A percentile compares a stretch with the other conserved stretches of the same genome.
These are phyloP conservation scores for Lolium multiflorum DNA, from an alignment of 176 grass and related monocot species.

Conservation along the genomic window DNA sequence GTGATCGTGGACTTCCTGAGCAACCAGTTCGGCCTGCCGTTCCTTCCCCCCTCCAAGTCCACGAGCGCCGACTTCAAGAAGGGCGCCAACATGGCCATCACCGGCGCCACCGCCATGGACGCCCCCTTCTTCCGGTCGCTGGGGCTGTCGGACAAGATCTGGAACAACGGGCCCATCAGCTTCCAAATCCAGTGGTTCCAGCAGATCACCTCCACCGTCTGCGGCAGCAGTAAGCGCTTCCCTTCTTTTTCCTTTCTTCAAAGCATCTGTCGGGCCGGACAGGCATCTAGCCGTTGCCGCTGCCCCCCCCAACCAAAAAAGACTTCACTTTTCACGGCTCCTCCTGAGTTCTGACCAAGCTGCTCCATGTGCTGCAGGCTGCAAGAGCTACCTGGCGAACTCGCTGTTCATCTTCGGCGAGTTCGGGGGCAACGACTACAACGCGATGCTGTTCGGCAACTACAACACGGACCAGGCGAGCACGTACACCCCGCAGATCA, in stretches of 20 bases:
- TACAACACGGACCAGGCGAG: slow-evolving; percentile 52
- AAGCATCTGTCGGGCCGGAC: background rate
- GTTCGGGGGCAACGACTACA: slow-evolving; percentile 81
- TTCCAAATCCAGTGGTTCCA: slow-evolving; percentile 74
- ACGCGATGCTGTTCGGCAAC: slow-evolving; percentile 66
- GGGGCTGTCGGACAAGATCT: slow-evolving; percentile 61
- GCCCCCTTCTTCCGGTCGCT: slow-evolving; percentile 57
- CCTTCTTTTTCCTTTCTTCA: too few species aligned
- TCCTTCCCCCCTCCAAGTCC: slow-evolving; percentile 66
- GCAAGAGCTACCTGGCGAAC: slow-evolving; percentile 50
- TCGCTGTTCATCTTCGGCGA: slow-evolving; percentile 71
- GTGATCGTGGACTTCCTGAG: slow-evolving; percentile 69
- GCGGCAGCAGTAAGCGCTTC: slow-evolving; percentile 41
- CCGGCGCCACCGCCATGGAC: slow-evolving; percentile 66
- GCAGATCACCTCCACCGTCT: slow-evolving; percentile 52
- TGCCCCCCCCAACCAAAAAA: background rate
- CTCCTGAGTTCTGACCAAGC: background rate
- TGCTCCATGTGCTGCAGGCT: too few species aligned
- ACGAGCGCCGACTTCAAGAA: slow-evolving; percentile 53
- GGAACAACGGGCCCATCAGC: slow-evolving; percentile 77
- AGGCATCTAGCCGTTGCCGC: background rate
- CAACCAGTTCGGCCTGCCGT: slow-evolving; percentile 52
- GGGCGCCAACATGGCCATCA: slow-evolving; percentile 80
- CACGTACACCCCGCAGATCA: slow-evolving; percentile 59
- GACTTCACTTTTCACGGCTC: background rate